Evolutionary conservation across 495 filamentous ascomycete genomes (phyloP).

Genomic region (Xylaria scruposa): DNA sequence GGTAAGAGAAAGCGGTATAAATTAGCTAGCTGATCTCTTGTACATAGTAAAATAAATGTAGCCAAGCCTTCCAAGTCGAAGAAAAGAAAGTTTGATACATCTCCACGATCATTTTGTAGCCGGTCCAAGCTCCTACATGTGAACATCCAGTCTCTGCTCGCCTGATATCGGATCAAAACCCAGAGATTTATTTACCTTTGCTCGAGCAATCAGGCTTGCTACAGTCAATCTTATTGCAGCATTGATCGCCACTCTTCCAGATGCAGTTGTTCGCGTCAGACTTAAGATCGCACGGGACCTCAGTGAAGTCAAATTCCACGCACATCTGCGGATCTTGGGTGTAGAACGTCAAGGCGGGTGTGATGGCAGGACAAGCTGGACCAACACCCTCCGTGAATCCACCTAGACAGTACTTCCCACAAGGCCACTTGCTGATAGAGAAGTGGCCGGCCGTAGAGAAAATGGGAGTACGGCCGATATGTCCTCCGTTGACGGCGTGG

Average conservation of each 20-base stretch:
- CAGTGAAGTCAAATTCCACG: constrained; percentile 22
- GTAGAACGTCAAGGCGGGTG: constrained; percentile 22
- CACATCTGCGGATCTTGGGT: constrained; percentile 28
- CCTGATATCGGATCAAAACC: background rate
- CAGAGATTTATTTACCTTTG: constrained; percentile 23
- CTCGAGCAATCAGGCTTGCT: background rate
- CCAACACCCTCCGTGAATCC: constrained; percentile 23
- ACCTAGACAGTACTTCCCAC: constrained; percentile 24
- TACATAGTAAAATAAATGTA: background rate
- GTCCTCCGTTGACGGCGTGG: constrained; percentile 16
- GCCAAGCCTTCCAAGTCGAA: background rate
- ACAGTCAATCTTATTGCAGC: constrained; percentile 18
- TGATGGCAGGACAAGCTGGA: constrained; percentile 14
- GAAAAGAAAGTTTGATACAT: background rate
- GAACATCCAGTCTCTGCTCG: background rate
- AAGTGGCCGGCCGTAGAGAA: constrained; percentile 23
- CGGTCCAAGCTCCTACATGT: background rate
- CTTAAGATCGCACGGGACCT: constrained; percentile 25
- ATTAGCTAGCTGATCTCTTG: constrained; percentile 20
- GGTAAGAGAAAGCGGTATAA: constrained; percentile 8
- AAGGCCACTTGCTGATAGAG: constrained; percentile 26
- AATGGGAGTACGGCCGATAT: constrained; percentile 16
- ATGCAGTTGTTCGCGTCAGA: constrained; percentile 21
- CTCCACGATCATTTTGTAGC: background rate
- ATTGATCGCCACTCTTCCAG: constrained; percentile 19